Evolutionary conservation across 2,329 filamentous ascomycete genomes (phyloP).

Genomic region (Xylaria sp.): DNA sequence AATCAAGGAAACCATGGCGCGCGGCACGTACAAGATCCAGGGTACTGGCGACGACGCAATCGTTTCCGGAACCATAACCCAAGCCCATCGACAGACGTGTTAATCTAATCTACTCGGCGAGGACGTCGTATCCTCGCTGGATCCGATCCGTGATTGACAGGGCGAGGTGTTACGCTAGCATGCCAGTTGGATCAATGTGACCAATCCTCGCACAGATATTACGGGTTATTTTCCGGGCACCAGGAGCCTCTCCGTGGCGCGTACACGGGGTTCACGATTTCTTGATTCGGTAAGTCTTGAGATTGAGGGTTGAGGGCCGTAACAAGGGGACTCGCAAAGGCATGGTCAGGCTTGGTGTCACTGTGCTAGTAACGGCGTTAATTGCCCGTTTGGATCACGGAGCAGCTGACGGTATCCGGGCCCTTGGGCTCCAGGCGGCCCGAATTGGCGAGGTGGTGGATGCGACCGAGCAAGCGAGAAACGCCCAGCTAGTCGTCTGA

Average conservation of each 20-base stretch:
- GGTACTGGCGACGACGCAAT: conserved; percentile 15
- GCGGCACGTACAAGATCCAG: conserved; percentile 14
- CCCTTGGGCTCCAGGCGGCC: conserved; percentile 23
- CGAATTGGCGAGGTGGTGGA: conserved; percentile 24
- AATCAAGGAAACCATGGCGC: conserved; percentile 12
- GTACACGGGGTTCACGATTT: background rate
- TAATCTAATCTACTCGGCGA: background rate
- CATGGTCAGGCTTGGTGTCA: background rate
- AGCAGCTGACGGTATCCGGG: conserved; percentile 15
- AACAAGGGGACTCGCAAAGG: background rate
- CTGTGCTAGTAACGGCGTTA: conserved; percentile 24
- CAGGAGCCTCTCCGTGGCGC: background rate
- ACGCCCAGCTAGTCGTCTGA: background rate
- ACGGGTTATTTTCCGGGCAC: conserved; percentile 17
- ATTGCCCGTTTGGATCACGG: conserved; percentile 33
- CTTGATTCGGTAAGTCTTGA: conserved; percentile 6
- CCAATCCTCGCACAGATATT: conserved; percentile 6
- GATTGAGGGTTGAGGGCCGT: background rate
- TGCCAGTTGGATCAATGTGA: background rate
- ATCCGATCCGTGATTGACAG: conserved; percentile 12
- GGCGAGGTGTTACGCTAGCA: background rate
- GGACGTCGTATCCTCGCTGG: conserved; percentile 8
- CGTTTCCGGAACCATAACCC: conserved; percentile 4
- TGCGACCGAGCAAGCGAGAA: background rate
- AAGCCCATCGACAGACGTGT: background rate